Evolutionary conservation across 2,329 filamentous ascomycete species (phyloP).

Genomic region (Penicillium glabrum): DNA sequence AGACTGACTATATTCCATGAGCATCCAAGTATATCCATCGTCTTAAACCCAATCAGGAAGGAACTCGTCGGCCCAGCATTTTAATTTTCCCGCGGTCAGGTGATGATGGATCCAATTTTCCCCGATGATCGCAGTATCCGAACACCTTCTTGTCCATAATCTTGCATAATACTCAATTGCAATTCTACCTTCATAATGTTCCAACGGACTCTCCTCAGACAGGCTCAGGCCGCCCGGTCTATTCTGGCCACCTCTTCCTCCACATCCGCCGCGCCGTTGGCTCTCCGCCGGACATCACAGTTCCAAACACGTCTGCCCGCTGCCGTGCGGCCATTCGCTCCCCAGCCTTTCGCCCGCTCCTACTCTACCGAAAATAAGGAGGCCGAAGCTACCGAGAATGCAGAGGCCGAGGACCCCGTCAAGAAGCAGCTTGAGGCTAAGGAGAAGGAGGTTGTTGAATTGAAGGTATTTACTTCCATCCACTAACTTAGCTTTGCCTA

Average conservation of each 20-base stretch:
- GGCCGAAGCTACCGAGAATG: slow-evolving; percentile 43
- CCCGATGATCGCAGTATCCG: slow-evolving; percentile 10
- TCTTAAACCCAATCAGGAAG: background rate
- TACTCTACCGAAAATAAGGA: slow-evolving; percentile 49
- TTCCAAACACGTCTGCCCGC: slow-evolving; percentile 31
- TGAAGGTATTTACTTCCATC: slow-evolving; percentile 66
- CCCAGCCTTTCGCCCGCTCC: slow-evolving; percentile 36
- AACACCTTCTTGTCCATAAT: background rate
- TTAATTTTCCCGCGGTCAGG: slow-evolving; percentile 22
- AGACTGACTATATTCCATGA: no score
- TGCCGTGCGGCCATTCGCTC: slow-evolving; percentile 33
- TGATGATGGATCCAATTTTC: slow-evolving; percentile 20
- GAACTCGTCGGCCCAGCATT: slow-evolving; percentile 1
- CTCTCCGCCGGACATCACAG: slow-evolving; percentile 35
- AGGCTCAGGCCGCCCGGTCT: slow-evolving; percentile 40
- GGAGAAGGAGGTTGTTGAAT: slow-evolving; percentile 71
- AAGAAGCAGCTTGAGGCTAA: slow-evolving; percentile 71
- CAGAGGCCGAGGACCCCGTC: slow-evolving; percentile 45
- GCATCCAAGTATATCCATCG: background rate
- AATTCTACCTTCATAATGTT: slow-evolving; percentile 36
- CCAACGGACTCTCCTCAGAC: slow-evolving; percentile 43
- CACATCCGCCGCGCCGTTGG: slow-evolving; percentile 32
- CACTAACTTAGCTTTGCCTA: background rate
- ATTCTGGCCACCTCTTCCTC: slow-evolving; percentile 24
- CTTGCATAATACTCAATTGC: background rate